Evolutionary conservation across 306 rosid genomes (phyloP), one percentile per base, ranked within the genome.

Genomic region (Prunus mongolica): DNA sequence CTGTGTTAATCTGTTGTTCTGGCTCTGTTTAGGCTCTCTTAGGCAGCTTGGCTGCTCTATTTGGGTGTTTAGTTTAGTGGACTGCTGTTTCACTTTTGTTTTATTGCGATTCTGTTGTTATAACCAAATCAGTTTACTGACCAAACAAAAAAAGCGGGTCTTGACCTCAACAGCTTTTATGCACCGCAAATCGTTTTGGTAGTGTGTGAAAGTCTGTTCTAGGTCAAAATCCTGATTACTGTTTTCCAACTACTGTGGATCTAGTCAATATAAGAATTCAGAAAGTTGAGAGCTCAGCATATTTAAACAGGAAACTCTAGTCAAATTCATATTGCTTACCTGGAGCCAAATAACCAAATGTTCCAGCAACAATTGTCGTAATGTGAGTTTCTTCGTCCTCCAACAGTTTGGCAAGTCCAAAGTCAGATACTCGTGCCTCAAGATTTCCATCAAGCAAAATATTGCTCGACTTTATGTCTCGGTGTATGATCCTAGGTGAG

Each of bases 271-370:
- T 20, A 52, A 61, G 34, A 19, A 16, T 73, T 60, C 19, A 14
- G 52, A 80, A 62, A 74, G 47, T 16, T 46, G 19, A 62, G 51
- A 34, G 41, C 54, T 30, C 15, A 34, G 47, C 14, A 16, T 45
- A 56, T 18, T 25, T 49, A 30, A 57, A 5, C 68, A 79, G 18
- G 30, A 50, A 50, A 61, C 27, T 14, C 5, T 52, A 44, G 13
- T 65, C 24, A 20, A 69, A 69, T 71, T 50, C 13, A 55, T 72
- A 84, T 65, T 71, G 73, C 83, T 71, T 87, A 96, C 99, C 98
- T 62, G 99, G 99, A 72, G 99, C 99, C 45, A 96, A 90, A 87
- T 96, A 96, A 81, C 99, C 99, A 83, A 96, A 92, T 61, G 99
- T 92, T 87, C 99, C 99, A 41, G 98, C 99, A 83, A 96, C 99